A percentile compares a stretch with the other conserved stretches of the same genome.
Evolutionary conservation across 2,329 filamentous ascomycete genomes (phyloP).

Genomic region (Penicillium hesseltinei): DNA sequence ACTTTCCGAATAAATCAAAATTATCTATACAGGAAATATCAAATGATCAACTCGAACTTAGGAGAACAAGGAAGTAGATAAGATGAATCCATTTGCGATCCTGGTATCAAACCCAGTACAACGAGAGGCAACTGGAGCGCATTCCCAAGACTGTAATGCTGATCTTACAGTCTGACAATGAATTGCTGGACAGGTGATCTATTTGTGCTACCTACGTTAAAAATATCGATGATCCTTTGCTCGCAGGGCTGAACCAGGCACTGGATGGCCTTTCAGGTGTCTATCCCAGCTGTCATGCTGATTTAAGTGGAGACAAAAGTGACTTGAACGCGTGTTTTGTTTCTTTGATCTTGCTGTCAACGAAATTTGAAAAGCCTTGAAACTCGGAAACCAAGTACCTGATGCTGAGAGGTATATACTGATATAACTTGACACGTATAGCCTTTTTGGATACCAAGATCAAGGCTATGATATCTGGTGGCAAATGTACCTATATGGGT

Average conservation of each 20-base stretch:
- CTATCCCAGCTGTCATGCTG: not conserved
- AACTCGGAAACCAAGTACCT: rapidly evolving
- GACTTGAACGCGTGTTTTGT: conserved; percentile 3
- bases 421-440: not conserved
- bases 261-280: not conserved
- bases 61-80: not conserved
- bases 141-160: not conserved
- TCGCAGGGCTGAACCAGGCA: not conserved
- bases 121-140: not conserved
- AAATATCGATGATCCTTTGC: not conserved
- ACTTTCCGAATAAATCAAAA: not conserved
- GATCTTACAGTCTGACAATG: too few relatives aligned
- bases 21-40: not conserved
- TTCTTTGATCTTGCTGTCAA: not conserved
- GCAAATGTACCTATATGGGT: not conserved
- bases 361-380: rapidly evolving
- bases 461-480: not conserved
- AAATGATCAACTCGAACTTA: not conserved
- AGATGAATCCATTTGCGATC: not conserved
- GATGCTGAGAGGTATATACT: rapidly evolving
- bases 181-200: not conserved
- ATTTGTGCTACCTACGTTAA: not conserved
- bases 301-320: not conserved
- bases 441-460: not conserved
- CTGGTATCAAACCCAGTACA: not conserved